phyloP scores from a whole-genome alignment of 148 eudicot genomes.

The Oxyria digyna region DNA sequence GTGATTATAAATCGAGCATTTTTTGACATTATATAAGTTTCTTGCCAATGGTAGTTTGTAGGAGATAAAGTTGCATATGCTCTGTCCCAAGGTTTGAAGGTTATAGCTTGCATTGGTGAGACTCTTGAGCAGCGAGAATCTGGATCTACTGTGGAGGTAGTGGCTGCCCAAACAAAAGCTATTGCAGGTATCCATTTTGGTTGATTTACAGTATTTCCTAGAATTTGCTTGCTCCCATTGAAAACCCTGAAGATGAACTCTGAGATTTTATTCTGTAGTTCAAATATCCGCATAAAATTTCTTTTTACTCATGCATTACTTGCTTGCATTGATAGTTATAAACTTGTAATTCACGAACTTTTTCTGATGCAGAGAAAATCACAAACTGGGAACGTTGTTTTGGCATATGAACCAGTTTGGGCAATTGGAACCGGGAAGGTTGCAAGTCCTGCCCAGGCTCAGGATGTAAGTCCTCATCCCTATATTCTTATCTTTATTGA shows the following conservation, averaged over 20 bases:
- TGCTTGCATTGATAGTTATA: background rate
- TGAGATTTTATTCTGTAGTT: background rate
- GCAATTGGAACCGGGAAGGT: constrained; percentile 65
- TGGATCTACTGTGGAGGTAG: constrained; percentile 51
- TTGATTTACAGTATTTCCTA: background rate
- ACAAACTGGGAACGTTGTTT: constrained; percentile 40
- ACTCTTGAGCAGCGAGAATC: constrained; percentile 64
- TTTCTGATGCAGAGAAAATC: constrained; percentile 26
- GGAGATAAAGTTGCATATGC: constrained; percentile 59
- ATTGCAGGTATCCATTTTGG: constrained; percentile 31
- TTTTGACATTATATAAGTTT: background rate
- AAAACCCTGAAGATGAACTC: background rate
- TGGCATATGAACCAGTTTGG: constrained; percentile 63
- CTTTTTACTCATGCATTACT: background rate
- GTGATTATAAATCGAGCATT: background rate
- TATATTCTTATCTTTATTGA: background rate
- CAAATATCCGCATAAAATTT: background rate
- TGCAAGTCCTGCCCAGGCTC: constrained; percentile 52
- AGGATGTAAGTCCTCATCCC: constrained; percentile 38
- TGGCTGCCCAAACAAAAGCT: constrained; percentile 58
- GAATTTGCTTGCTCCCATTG: background rate
- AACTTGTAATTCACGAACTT: background rate
- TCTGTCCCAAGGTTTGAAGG: constrained; percentile 51
- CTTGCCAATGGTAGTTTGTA: constrained; percentile 34
- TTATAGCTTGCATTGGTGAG: constrained; percentile 70